These are phyloP conservation scores for Syncephalastrum monosporum DNA, from an alignment of 371 early-diverging fungal genomes.

Conservation along the genomic window DNA sequence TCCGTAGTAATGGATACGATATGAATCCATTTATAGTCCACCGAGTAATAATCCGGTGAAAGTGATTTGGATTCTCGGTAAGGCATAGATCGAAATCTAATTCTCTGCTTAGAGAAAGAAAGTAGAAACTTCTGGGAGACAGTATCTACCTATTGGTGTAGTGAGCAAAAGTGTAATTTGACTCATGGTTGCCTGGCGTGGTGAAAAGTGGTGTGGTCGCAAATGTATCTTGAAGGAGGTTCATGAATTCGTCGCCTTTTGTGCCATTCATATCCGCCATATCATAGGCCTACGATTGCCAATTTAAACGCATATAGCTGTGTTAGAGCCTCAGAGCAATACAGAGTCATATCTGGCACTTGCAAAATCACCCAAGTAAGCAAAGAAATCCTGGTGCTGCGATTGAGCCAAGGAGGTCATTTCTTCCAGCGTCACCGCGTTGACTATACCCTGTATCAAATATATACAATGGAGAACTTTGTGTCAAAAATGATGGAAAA, in stretches of 20 bases:
- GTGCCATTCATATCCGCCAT: constrained; percentile 21
- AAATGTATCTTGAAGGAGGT: constrained; percentile 17
- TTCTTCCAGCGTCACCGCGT: constrained; percentile 26
- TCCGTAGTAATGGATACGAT: constrained; percentile 19
- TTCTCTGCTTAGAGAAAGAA: background rate
- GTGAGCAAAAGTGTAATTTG: constrained; percentile 22
- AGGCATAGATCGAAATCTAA: constrained; percentile 18
- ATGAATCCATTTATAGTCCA: constrained; percentile 22
- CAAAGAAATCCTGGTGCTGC: constrained; percentile 33
- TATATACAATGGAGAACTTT: background rate
- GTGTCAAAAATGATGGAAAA: background rate
- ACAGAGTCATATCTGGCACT: constrained; percentile 8
- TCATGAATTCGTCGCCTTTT: constrained; percentile 26
- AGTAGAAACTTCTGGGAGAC: constrained; percentile 13
- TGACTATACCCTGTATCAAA: constrained; percentile 33
- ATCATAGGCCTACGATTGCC: constrained; percentile 18
- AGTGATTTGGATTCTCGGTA: constrained; percentile 16
- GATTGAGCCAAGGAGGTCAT: constrained; percentile 15
- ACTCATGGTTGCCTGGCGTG: constrained; percentile 22
- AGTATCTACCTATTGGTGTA: constrained; percentile 15
- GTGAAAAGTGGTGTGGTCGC: constrained; percentile 21
- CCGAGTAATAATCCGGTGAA: constrained; percentile 16
- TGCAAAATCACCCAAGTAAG: constrained; percentile 29
- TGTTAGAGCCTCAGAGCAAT: background rate
- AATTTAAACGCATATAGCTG: constrained; percentile 4